Conservation (phyloP, 768 basidiomycete genomes). For the Agaricus blazei region DNA sequence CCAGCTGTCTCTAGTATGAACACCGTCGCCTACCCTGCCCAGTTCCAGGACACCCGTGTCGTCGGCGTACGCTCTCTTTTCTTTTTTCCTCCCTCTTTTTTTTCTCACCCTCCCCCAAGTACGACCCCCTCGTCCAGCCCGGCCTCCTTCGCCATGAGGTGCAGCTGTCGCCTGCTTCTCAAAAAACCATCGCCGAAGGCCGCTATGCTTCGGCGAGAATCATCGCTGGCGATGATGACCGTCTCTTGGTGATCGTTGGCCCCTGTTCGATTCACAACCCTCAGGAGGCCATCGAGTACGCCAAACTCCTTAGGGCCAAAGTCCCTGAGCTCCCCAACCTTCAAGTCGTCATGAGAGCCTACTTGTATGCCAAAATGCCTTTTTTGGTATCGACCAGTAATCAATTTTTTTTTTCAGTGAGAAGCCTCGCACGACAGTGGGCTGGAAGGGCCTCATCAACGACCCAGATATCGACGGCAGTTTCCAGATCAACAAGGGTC, state of each 20-base stretch:
- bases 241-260: constrained; percentile 87
- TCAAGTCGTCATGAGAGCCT: constrained; percentile 92
- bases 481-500: constrained; percentile 96
- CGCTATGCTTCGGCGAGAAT: constrained; percentile 77
- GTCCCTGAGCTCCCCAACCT: constrained; percentile 68
- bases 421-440: constrained; percentile 97
- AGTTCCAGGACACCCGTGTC: constrained; percentile 80
- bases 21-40: constrained; percentile 58
- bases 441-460: constrained; percentile 95
- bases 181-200: constrained; percentile 72
- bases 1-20: constrained; percentile 46
- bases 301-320: constrained; percentile 63
- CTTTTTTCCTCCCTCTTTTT: neutral
- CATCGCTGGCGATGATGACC: constrained; percentile 79
- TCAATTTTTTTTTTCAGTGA: constrained; percentile 25
- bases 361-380: constrained; percentile 62
- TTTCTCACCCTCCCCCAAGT: constrained; percentile 38
- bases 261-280: constrained; percentile 94
- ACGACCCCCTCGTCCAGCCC: constrained; percentile 95
- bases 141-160: constrained; percentile 88
- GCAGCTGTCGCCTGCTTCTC: constrained; percentile 56
- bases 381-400: constrained; percentile 1
- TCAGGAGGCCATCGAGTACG: constrained; percentile 81
- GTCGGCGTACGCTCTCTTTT: constrained; percentile 52
- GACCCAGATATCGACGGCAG: constrained; percentile 95